Base-by-base conservation (phyloP, 371 early-diverging fungal genomes). In the Apophysomyces ossiformis region DNA sequence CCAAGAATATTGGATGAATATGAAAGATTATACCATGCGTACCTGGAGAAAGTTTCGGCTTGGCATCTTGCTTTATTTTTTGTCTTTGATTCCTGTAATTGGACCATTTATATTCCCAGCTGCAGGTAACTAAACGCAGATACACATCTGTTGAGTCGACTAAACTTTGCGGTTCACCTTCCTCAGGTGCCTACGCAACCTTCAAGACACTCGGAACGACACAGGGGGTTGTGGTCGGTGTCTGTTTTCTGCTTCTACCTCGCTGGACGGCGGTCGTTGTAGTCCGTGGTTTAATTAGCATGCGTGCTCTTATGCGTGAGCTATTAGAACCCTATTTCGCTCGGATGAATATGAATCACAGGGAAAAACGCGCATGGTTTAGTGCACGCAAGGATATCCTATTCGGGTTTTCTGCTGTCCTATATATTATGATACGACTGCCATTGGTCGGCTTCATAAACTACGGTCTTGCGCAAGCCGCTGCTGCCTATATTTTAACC, bases 321-420 rank as follows among this genome's bases (percentile, higher is more conserved):
- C 63, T 88, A 36, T 39, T 88, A 32, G 86, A 84, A 46, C 89
- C 89, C 18, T 88, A 88, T 70, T 87, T 88, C 70, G 73, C 75
- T 21, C 69, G 89, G 36, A 73, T 86, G 73, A 74, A 73, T 1
- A 79, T 86, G 80, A 68, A 60, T 16, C 75, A 76, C 62, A 72
- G 66, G 41, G 81, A 82, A 61, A 84, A 77, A 61, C 78, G 79
- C 16, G 65, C 74, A 60, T 88, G 86, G 85, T 88, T 86, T 70
- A 79, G 73, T 60, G 78, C 79, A 41, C 74, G 85, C 44, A 84
- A 84, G 64, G 86, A 83, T 63, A 74, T 81, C 4, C 67, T 88
- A 35, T 79, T 87, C 68, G 86, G 86, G 0, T 88, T 87, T 60
- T 85, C 86, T 0, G 81, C 79, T 7, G 82, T 81, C 26, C 83